Evolutionary conservation across 805 yeast species (phyloP).

Genomic region (Brettanomyces nanus): DNA sequence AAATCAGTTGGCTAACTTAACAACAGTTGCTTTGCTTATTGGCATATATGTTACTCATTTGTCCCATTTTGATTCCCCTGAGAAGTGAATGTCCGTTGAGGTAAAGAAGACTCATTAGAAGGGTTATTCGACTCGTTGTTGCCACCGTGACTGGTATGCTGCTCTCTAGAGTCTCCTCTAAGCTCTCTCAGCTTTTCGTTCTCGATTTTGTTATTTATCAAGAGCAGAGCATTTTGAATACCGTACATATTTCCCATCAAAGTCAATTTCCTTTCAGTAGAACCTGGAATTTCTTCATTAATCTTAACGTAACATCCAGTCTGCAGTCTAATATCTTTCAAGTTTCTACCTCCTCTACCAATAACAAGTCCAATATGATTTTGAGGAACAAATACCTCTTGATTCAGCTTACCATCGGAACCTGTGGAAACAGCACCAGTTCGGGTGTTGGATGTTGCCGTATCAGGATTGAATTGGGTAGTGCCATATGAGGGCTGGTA

Average conservation of each 20-base stretch:
- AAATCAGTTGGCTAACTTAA: no score
- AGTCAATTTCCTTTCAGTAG: conserved; percentile 54
- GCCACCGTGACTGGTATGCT: no score
- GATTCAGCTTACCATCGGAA: conserved; percentile 44
- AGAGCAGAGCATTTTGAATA: conserved; percentile 62
- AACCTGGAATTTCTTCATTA: conserved; percentile 48
- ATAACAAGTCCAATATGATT: conserved; percentile 76
- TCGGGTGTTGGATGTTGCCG: conserved; percentile 7
- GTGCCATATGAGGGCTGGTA: conserved; percentile 1
- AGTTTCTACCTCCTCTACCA: conserved; percentile 79
- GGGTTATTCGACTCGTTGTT: no score
- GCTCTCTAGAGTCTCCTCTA: conserved; percentile 6
- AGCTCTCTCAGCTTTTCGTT: conserved; percentile 40
- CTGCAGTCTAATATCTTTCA: conserved; percentile 65
- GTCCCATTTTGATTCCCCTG: no score
- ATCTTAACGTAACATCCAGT: conserved; percentile 73
- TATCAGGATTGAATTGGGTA: conserved; percentile 2
- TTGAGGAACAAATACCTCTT: conserved; percentile 70
- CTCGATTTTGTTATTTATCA: conserved; percentile 66
- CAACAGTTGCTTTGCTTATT: no score
- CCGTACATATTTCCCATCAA: conserved; percentile 60
- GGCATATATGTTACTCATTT: no score
- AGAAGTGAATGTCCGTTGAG: no score
- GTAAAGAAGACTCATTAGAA: no score
- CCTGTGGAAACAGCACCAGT: conserved; percentile 11